A percentile compares a stretch with the other conserved stretches of the same genome.
Conservation (phyloP, 2,329 filamentous ascomycete species). For the Emergomyces orientalis region DNA sequence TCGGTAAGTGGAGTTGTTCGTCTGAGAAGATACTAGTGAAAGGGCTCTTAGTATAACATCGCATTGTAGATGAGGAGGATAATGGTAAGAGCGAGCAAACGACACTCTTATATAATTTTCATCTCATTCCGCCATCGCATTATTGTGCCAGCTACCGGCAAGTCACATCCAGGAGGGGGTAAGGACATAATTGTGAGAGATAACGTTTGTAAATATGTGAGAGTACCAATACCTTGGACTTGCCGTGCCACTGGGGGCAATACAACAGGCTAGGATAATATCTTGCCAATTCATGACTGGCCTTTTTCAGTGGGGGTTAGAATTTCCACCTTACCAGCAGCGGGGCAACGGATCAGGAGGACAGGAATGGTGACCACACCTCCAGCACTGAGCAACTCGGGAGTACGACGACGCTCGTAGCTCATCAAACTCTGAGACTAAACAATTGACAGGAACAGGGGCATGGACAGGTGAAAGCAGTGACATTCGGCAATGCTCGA, state of each 20-base stretch:
- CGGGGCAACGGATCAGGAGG: constrained; percentile 1
- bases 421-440: background rate
- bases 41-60: background rate
- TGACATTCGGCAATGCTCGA: background rate
- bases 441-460: background rate
- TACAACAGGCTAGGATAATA: background rate
- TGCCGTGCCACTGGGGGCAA: background rate
- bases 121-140: background rate
- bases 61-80: background rate
- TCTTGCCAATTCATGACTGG: background rate
- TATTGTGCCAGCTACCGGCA: background rate
- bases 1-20: background rate
- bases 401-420: background rate
- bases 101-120: background rate
- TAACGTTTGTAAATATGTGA: background rate
- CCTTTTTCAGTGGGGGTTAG: background rate
- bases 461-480: background rate
- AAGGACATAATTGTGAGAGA: too few species aligned
- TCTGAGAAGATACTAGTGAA: background rate
- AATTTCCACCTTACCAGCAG: background rate
- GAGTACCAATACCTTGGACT: background rate
- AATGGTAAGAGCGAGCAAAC: background rate
- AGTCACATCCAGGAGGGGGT: background rate
- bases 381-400: background rate
- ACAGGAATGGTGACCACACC: background rate